These are phyloP conservation scores for Cladorrhinum sp. DNA, from an alignment of 2,329 filamentous ascomycete species.

Conservation along the genomic window DNA sequence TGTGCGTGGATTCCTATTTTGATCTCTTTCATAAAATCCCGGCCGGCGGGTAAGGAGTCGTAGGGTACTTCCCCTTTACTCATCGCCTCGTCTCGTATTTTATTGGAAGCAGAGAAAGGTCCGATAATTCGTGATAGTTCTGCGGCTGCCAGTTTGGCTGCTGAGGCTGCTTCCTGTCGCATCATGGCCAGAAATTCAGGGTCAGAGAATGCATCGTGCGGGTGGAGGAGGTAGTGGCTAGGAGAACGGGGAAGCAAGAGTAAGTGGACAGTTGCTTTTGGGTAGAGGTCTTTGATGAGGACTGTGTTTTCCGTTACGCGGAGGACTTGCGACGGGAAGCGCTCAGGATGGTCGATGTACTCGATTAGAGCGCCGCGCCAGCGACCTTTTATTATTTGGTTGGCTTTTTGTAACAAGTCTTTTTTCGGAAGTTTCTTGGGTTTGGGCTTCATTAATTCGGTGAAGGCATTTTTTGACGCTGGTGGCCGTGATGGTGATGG, in stretches of 20 bases:
- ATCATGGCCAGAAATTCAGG: constrained; percentile 64
- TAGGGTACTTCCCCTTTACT: constrained; percentile 58
- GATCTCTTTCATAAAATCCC: constrained; percentile 76
- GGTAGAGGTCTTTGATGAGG: constrained; percentile 77
- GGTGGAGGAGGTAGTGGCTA: constrained; percentile 61
- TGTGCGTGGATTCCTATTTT: constrained; percentile 78
- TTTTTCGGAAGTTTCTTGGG: constrained; percentile 34
- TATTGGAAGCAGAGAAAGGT: constrained; percentile 59
- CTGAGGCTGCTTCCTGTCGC: constrained; percentile 55
- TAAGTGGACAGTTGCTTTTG: constrained; percentile 80
- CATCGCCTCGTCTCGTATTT: constrained; percentile 62
- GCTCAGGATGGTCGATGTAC: constrained; percentile 64
- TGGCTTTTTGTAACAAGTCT: neutral
- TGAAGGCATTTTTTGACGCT: constrained; percentile 38
- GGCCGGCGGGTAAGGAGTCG: constrained; percentile 63
- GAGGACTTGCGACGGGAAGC: constrained; percentile 60
- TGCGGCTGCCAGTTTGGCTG: constrained; percentile 64
- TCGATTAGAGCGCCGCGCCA: constrained; percentile 59
- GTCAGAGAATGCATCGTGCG: constrained; percentile 74
- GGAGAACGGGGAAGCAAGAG: constrained; percentile 79
- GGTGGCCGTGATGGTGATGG: constrained; percentile 27
- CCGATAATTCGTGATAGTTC: constrained; percentile 73
- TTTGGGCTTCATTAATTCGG: constrained; percentile 54
- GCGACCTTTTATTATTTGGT: constrained; percentile 15
- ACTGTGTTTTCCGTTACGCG: constrained; percentile 68